These are phyloP conservation scores for Harringtonia lauricola DNA, from an alignment of 2,329 filamentous ascomycete genomes.

Conservation along the genomic window DNA sequence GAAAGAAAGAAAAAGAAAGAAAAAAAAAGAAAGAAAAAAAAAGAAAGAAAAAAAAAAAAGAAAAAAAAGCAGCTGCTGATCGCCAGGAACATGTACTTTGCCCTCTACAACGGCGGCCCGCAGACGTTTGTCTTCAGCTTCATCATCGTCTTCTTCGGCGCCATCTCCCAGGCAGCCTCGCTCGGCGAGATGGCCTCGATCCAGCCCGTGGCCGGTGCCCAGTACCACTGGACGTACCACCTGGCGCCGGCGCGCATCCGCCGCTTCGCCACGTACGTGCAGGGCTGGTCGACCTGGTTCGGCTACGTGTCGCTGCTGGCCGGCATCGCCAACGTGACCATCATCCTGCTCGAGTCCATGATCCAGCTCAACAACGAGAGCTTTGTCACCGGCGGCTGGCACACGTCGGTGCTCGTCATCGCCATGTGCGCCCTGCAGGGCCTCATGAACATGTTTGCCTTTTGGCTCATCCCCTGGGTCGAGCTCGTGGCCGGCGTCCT, in stretches of 20 bases:
- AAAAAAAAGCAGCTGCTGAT: too few relatives aligned
- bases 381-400: slow-evolving; percentile 18
- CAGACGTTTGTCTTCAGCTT: slow-evolving; percentile 19
- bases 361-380: slow-evolving; percentile 6
- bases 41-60: too few relatives aligned
- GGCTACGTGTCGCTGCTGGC: slow-evolving; percentile 25
- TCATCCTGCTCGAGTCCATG: slow-evolving; percentile 18
- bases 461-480: slow-evolving; percentile 26
- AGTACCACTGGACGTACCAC: slow-evolving; percentile 28
- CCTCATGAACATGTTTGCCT: slow-evolving; percentile 21
- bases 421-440: slow-evolving; percentile 19
- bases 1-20: too few relatives aligned
- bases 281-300: slow-evolving; percentile 29
- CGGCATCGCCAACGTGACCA: slow-evolving; percentile 21
- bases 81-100: slow-evolving; percentile 10
- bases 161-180: slow-evolving; percentile 20
- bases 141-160: slow-evolving; percentile 18
- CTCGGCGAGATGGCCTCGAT: slow-evolving; percentile 28
- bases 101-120: slow-evolving; percentile 22
- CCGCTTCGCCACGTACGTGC: slow-evolving; percentile 7
- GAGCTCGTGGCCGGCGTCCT: slow-evolving; percentile 25
- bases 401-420: slow-evolving; percentile 25
- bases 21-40: too few relatives aligned
- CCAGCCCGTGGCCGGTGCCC: slow-evolving; percentile 27
- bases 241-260: not conserved